Conservation (phyloP, 2,329 filamentous ascomycete genomes). For the Akanthomyces dipterigenus region DNA sequence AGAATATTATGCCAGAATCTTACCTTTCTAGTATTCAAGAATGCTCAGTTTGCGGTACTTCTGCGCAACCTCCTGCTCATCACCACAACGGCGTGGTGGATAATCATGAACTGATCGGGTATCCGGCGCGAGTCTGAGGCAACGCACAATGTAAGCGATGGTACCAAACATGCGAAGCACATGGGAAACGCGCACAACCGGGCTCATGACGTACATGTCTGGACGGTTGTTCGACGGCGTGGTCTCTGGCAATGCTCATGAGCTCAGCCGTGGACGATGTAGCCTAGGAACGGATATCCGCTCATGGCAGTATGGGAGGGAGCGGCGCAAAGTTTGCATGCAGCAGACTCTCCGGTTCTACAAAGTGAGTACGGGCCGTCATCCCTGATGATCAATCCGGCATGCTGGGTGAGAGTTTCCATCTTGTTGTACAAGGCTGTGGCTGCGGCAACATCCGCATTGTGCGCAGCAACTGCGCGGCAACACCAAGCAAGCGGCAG, state of each 20-base stretch:
- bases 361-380: too few relatives aligned
- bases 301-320: background rate
- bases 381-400: too few relatives aligned
- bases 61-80: background rate
- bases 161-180: background rate
- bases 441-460: too few relatives aligned
- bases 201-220: background rate
- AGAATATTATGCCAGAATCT: too few relatives aligned
- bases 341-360: too few relatives aligned
- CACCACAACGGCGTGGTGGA: background rate
- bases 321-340: too few relatives aligned
- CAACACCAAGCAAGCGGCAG: too few relatives aligned
- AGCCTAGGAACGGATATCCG: background rate
- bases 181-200: too few relatives aligned
- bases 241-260: background rate
- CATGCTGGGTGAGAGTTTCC: too few relatives aligned
- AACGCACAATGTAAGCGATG: background rate
- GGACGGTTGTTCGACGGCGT: background rate
- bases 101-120: background rate
- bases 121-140: background rate
- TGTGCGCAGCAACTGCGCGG: too few relatives aligned
- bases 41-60: background rate
- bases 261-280: background rate
- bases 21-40: too few relatives aligned
- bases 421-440: too few relatives aligned